phyloP scores from a whole-genome alignment of 129 eudicot species.

The Ambrosia artemisiifolia region DNA sequence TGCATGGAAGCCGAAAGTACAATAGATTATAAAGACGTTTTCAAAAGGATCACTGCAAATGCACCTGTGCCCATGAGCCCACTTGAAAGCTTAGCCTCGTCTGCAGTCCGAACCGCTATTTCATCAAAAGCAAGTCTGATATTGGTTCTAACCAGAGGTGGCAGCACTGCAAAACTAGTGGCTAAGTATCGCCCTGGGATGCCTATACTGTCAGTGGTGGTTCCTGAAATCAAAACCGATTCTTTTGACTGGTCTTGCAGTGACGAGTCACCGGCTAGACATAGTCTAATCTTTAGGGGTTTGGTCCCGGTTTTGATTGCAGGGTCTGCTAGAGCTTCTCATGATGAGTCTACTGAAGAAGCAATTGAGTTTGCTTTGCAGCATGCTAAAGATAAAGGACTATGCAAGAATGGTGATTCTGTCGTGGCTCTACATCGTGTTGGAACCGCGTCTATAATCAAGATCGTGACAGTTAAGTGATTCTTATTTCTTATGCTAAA shows the following conservation, averaged over 20 bases:
- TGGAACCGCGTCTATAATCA: slow-evolving; percentile 53
- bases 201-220: slow-evolving; percentile 62
- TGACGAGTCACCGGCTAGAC: slow-evolving; percentile 68
- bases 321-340: slow-evolving; percentile 65
- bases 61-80: slow-evolving; percentile 82
- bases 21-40: slow-evolving; percentile 49
- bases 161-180: slow-evolving; percentile 65
- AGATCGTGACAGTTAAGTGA: slow-evolving; percentile 54
- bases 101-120: slow-evolving; percentile 66
- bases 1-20: slow-evolving; percentile 73
- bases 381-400: slow-evolving; percentile 46
- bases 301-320: slow-evolving; percentile 57
- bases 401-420: slow-evolving; percentile 51
- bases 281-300: slow-evolving; percentile 58
- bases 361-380: slow-evolving; percentile 48
- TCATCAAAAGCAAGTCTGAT: slow-evolving; percentile 41
- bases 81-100: slow-evolving; percentile 60
- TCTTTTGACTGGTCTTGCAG: slow-evolving; percentile 71
- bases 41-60: slow-evolving; percentile 54
- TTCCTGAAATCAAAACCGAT: slow-evolving; percentile 62
- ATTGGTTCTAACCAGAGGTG: slow-evolving; percentile 54
- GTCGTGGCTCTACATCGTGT: slow-evolving; percentile 55
- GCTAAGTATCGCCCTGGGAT: slow-evolving; percentile 62
- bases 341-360: slow-evolving; percentile 68
- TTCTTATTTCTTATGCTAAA: background rate